Percentiles rank a stretch among this genome's conserved stretches.
Evolutionary conservation across 1,284 basidiomycete species (phyloP).

Genomic region (Fomitopsis palustris): DNA sequence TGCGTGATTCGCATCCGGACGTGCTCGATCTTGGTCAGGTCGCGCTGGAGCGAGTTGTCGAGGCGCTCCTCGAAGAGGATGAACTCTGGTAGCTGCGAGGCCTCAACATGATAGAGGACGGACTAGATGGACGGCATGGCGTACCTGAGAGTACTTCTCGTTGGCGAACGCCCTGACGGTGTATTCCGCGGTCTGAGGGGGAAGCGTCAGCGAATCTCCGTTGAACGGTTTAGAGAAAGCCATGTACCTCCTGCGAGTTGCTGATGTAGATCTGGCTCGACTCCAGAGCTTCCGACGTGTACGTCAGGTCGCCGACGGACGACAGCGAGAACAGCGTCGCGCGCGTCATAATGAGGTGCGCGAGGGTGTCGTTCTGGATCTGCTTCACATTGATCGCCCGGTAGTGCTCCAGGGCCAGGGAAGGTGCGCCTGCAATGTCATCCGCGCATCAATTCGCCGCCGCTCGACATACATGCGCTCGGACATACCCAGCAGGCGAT

Average conservation of each 20-base stretch:
- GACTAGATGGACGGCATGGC: conserved; percentile 27
- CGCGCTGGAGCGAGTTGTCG: conserved; percentile 77
- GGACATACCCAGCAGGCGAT: conserved; percentile 68
- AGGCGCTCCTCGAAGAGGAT: conserved; percentile 73
- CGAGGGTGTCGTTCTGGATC: conserved; percentile 82
- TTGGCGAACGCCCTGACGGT: conserved; percentile 70
- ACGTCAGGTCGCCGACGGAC: conserved; percentile 66
- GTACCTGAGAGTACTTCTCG: conserved; percentile 80
- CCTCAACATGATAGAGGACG: background rate
- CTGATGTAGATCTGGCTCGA: conserved; percentile 74
- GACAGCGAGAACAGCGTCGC: conserved; percentile 78
- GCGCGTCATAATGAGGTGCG: conserved; percentile 74
- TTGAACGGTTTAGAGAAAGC: background rate
- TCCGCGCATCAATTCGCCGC: background rate
- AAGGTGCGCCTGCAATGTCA: conserved; percentile 52
- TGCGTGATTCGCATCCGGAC: conserved; percentile 78
- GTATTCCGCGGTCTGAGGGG: conserved; percentile 69
- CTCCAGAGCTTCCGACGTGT: conserved; percentile 70
- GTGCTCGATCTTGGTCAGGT: conserved; percentile 76
- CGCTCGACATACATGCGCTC: conserved; percentile 1
- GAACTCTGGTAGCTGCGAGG: conserved; percentile 71
- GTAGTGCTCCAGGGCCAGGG: conserved; percentile 73
- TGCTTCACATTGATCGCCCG: conserved; percentile 73
- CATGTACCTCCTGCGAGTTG: conserved; percentile 67
- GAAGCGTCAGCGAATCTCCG: conserved; percentile 1